Evolutionary conservation across 495 filamentous ascomycete genomes (phyloP).

Genomic region (Xylaria castorea): DNA sequence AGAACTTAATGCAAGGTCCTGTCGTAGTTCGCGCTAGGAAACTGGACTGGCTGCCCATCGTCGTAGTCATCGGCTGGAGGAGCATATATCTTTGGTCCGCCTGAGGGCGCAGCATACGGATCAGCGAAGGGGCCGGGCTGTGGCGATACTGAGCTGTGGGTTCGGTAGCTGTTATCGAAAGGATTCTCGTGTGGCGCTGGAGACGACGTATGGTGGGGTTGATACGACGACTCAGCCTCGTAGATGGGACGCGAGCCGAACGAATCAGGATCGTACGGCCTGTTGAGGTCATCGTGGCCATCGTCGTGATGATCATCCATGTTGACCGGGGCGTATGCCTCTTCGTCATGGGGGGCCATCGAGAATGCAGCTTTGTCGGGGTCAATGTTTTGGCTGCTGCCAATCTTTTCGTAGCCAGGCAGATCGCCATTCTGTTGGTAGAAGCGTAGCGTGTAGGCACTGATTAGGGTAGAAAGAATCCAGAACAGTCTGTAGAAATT

Average conservation of each 20-base stretch:
- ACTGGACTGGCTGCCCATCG: slow-evolving; percentile 46
- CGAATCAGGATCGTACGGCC: slow-evolving; percentile 43
- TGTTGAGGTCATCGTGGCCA: slow-evolving; percentile 33
- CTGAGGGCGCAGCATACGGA: slow-evolving; percentile 34
- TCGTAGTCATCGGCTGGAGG: slow-evolving; percentile 50
- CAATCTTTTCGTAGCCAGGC: slow-evolving; percentile 67
- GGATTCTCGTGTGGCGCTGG: slow-evolving; percentile 49
- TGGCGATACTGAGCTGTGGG: slow-evolving; percentile 35
- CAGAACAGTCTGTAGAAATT: slow-evolving; percentile 70
- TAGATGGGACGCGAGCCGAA: slow-evolving; percentile 36
- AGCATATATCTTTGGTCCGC: slow-evolving; percentile 42
- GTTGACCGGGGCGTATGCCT: slow-evolving; percentile 56
- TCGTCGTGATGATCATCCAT: slow-evolving; percentile 51
- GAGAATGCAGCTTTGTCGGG: slow-evolving; percentile 66
- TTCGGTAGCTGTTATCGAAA: slow-evolving; percentile 49
- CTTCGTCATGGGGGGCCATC: slow-evolving; percentile 61
- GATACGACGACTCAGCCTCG: slow-evolving; percentile 42
- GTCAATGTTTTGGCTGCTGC: slow-evolving; percentile 60
- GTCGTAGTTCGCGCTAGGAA: slow-evolving; percentile 54
- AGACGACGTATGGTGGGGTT: slow-evolving; percentile 38
- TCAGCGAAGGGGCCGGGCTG: slow-evolving; percentile 44
- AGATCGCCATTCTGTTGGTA: slow-evolving; percentile 78
- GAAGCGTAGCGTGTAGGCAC: slow-evolving; percentile 77
- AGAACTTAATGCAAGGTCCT: slow-evolving; percentile 43
- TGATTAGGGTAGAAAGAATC: slow-evolving; percentile 71